A percentile compares a stretch with the other conserved stretches of the same genome.
Conservation (phyloP, 768 basidiomycete species). For the Leccinum sublutescens region DNA sequence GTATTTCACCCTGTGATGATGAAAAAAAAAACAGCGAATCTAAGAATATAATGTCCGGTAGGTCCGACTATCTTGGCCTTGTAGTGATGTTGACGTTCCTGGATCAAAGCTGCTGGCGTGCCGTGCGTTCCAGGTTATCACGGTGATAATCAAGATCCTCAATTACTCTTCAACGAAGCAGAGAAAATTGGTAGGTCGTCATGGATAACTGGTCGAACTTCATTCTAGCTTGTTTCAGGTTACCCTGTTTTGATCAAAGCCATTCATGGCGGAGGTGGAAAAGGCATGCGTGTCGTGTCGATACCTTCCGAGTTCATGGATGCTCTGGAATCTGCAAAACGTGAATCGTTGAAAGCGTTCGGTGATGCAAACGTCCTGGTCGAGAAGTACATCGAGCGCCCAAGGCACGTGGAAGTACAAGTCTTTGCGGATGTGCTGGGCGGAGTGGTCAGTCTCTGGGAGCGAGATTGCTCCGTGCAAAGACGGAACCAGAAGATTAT, state of each 20-base stretch:
- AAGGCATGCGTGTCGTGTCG: slow-evolving; percentile 87
- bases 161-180: slow-evolving; percentile 67
- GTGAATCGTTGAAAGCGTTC: slow-evolving; percentile 86
- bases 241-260: slow-evolving; percentile 96
- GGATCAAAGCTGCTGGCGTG: slow-evolving; percentile 69
- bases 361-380: slow-evolving; percentile 84
- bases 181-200: slow-evolving; percentile 58
- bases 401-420: slow-evolving; percentile 93
- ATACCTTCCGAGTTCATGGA: slow-evolving; percentile 71
- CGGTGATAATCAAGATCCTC: slow-evolving; percentile 72
- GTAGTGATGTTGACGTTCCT: slow-evolving; percentile 6
- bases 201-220: neutral
- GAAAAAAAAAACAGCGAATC: slow-evolving; percentile 61
- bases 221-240: slow-evolving; percentile 37
- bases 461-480: slow-evolving; percentile 91
- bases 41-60: slow-evolving; percentile 91
- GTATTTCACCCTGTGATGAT: neutral
- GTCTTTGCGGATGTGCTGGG: slow-evolving; percentile 85
- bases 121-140: slow-evolving; percentile 96
- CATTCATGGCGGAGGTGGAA: slow-evolving; percentile 94
- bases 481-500: slow-evolving; percentile 94
- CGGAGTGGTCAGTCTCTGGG: slow-evolving; percentile 92
- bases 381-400: slow-evolving; percentile 84
- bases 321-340: slow-evolving; percentile 80
- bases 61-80: slow-evolving; percentile 12